Percentiles rank a stretch among this genome's conserved stretches.
These are phyloP conservation scores for Trypanosoma grayi DNA, from an alignment of 208 protist species.

Conservation along the genomic window DNA sequence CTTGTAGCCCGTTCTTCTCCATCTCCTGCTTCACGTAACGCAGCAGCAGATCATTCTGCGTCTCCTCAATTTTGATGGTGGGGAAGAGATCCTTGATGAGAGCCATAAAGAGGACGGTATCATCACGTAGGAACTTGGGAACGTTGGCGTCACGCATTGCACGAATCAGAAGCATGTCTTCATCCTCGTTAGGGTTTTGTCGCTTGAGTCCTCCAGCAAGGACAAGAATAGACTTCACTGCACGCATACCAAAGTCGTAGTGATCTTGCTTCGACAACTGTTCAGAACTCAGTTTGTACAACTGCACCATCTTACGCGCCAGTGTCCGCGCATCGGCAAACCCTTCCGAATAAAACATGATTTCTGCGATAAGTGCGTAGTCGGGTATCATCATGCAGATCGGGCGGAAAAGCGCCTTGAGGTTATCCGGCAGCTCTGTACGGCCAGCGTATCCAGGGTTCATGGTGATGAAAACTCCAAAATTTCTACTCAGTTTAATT, in stretches of 20 bases:
- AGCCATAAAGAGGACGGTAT: constrained; percentile 93
- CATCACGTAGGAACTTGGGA: constrained; percentile 94
- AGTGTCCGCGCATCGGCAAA: constrained; percentile 94
- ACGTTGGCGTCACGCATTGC: constrained; percentile 94
- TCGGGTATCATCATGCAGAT: constrained; percentile 98
- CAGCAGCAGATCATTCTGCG: constrained; percentile 76
- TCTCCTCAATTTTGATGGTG: constrained; percentile 78
- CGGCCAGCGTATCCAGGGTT: constrained; percentile 98
- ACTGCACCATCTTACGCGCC: constrained; percentile 95
- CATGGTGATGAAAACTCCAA: constrained; percentile 98
- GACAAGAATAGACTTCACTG: constrained; percentile 95
- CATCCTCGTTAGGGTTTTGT: constrained; percentile 82
- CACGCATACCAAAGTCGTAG: constrained; percentile 97
- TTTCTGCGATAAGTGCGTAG: constrained; percentile 96
- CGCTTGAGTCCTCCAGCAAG: constrained; percentile 93
- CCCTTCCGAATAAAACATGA: constrained; percentile 98
- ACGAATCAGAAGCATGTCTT: constrained; percentile 95
- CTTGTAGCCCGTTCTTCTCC: constrained; percentile 60
- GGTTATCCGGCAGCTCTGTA: constrained; percentile 97
- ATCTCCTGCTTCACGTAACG: constrained; percentile 76
- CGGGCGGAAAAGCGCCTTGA: constrained; percentile 97
- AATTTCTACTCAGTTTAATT: constrained; percentile 90
- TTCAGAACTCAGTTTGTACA: constrained; percentile 95
- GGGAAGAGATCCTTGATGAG: constrained; percentile 94
- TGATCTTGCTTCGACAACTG: constrained; percentile 96